phyloP scores from a whole-genome alignment of 1,284 basidiomycete genomes.

The Cutaneotrichosporon sp. region DNA sequence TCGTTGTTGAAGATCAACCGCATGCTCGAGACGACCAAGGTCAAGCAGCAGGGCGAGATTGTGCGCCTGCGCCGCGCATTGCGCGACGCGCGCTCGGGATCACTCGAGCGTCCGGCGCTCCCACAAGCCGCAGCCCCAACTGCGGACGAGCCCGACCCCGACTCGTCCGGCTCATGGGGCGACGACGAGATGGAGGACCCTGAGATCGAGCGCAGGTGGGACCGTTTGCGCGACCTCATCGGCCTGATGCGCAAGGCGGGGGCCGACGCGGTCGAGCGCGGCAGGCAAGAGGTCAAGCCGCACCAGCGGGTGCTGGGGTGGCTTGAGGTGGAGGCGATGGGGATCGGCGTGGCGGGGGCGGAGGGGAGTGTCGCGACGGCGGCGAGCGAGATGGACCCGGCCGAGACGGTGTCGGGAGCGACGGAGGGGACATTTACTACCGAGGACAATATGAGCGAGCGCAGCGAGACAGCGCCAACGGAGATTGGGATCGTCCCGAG shows the following conservation, averaged over 20 bases:
- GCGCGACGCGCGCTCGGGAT: slow-evolving; percentile 19
- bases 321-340: slow-evolving; percentile 27
- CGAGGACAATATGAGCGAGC: background rate
- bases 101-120: slow-evolving; percentile 1
- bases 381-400: background rate
- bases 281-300: slow-evolving; percentile 24
- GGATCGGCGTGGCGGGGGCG: background rate
- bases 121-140: background rate
- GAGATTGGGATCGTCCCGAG: background rate
- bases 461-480: background rate
- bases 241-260: slow-evolving; percentile 29
- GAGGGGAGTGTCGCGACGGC: background rate
- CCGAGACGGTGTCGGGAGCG: background rate
- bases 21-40: slow-evolving; percentile 40
- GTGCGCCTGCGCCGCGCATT: slow-evolving; percentile 36
- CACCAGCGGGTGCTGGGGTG: slow-evolving; percentile 33
- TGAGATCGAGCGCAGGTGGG: slow-evolving; percentile 39
- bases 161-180: slow-evolving; percentile 6
- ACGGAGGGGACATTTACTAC: background rate
- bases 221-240: slow-evolving; percentile 33
- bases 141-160: slow-evolving; percentile 13
- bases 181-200: slow-evolving; percentile 27
- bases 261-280: slow-evolving; percentile 29
- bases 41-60: slow-evolving; percentile 43
- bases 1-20: slow-evolving; percentile 46